phyloP scores from a whole-genome alignment of 495 filamentous ascomycete species.

The Penicillium ochrochloron region DNA sequence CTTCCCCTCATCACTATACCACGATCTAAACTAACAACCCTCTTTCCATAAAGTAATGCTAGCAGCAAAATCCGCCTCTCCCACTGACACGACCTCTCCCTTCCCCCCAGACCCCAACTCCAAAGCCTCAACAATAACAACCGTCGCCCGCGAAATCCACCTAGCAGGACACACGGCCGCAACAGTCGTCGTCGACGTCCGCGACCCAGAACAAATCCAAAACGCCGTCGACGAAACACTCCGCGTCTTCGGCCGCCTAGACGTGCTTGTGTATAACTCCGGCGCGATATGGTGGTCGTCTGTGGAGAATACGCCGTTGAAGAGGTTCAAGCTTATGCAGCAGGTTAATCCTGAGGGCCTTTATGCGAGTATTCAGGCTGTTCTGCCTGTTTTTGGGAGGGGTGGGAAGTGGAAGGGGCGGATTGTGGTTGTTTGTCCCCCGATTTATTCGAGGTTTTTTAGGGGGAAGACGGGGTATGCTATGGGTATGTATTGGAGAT shows the following conservation, averaged over 20 bases:
- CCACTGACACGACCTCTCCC: conserved; percentile 52
- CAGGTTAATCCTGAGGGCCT: conserved; percentile 75
- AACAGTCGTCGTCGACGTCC: conserved; percentile 72
- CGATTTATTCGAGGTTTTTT: conserved; percentile 85
- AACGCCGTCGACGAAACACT: conserved; percentile 64
- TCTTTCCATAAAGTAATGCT: conserved; percentile 65
- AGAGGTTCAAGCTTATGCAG: conserved; percentile 84
- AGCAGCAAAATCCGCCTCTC: conserved; percentile 77
- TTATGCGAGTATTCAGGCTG: conserved; percentile 65
- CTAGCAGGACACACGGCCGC: conserved; percentile 67
- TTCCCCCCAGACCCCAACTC: conserved; percentile 89
- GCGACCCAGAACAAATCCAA: conserved; percentile 65
- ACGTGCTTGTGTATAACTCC: conserved; percentile 81
- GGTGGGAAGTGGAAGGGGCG: conserved; percentile 58
- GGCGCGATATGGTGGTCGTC: conserved; percentile 89
- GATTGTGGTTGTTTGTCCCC: conserved; percentile 81
- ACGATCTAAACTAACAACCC: not conserved
- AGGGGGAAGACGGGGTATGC: conserved; percentile 87
- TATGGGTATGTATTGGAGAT: conserved; percentile 56
- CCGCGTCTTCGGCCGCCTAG: conserved; percentile 64
- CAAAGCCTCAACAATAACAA: conserved; percentile 75
- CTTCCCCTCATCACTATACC: conserved; percentile 4
- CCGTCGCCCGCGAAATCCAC: conserved; percentile 78
- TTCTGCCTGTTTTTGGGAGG: conserved; percentile 62
- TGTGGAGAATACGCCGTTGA: conserved; percentile 72